Conservation (phyloP, 495 filamentous ascomycete species). For the Cudoniella acicularis region DNA sequence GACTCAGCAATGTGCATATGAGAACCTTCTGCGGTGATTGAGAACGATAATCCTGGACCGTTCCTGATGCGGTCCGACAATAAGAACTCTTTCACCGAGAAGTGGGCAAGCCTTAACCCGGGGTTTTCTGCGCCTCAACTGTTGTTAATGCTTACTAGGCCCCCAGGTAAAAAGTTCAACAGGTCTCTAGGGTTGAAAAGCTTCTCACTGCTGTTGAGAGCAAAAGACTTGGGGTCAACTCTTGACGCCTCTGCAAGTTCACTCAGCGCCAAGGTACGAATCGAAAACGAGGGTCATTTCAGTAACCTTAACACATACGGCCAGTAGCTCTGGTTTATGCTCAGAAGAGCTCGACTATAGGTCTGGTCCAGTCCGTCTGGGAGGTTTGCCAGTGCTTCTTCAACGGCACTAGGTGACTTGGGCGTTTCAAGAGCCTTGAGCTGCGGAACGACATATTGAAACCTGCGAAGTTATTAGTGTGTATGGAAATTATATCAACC, state of each 20-base stretch:
- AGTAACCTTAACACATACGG: constrained; percentile 27
- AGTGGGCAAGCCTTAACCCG: neutral
- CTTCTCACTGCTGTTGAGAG: constrained; percentile 15
- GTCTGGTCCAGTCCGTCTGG: constrained; percentile 35
- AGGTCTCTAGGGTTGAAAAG: neutral
- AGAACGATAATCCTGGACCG: too few relatives aligned
- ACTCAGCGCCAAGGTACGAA: constrained; percentile 24
- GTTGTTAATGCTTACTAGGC: neutral
- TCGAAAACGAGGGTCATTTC: constrained; percentile 30
- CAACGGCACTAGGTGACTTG: constrained; percentile 17
- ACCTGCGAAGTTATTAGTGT: too few relatives aligned
- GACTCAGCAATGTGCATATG: too few relatives aligned
- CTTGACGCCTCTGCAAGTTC: constrained; percentile 29
- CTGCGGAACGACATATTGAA: constrained; percentile 38
- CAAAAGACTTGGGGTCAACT: constrained; percentile 13
- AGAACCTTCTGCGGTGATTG: too few relatives aligned
- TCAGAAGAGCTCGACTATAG: constrained; percentile 31
- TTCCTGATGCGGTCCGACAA: neutral
- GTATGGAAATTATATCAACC: too few relatives aligned
- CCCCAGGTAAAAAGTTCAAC: neutral
- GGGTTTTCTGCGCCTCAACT: neutral
- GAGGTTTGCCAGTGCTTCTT: constrained; percentile 24
- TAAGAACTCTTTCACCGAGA: neutral
- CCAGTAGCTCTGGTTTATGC: constrained; percentile 10
- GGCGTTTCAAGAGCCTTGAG: constrained; percentile 30